These are phyloP conservation scores for Mortierella sp. DNA, from an alignment of 371 early-diverging fungal species.

Conservation along the genomic window DNA sequence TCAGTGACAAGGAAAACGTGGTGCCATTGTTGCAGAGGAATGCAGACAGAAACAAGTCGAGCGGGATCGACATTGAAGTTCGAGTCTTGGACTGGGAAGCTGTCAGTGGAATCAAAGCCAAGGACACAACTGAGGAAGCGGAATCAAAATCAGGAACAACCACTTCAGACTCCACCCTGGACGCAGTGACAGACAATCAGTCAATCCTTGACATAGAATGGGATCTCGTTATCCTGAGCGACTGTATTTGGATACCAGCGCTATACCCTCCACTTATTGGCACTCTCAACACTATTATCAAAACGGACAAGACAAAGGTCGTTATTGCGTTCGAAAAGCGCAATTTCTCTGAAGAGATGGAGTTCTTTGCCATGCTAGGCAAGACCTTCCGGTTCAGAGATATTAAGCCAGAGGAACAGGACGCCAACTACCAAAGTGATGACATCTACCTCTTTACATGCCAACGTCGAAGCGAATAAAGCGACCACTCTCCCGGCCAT, in stretches of 20 bases:
- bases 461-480: conserved; percentile 18
- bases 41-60: conserved; percentile 47
- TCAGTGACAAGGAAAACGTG: conserved; percentile 60
- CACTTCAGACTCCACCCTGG: background rate
- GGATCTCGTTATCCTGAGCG: conserved; percentile 63
- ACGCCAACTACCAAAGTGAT: conserved; percentile 62
- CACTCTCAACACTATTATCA: conserved; percentile 54
- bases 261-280: conserved; percentile 58
- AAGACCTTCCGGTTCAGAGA: conserved; percentile 63
- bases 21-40: conserved; percentile 58
- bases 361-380: conserved; percentile 65
- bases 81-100: conserved; percentile 41
- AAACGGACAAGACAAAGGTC: conserved; percentile 44
- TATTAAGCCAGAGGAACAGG: conserved; percentile 62
- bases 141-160: background rate
- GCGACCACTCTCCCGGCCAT: background rate
- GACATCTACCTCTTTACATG: conserved; percentile 65
- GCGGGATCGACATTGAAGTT: conserved; percentile 19
- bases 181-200: conserved; percentile 1
- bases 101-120: conserved; percentile 36
- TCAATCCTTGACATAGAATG: conserved; percentile 15
- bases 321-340: conserved; percentile 66
- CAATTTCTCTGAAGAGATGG: conserved; percentile 64
- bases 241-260: conserved; percentile 59
- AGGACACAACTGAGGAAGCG: background rate